Conservation (phyloP, 345 rosid genomes). For the Carallia brachiata region DNA sequence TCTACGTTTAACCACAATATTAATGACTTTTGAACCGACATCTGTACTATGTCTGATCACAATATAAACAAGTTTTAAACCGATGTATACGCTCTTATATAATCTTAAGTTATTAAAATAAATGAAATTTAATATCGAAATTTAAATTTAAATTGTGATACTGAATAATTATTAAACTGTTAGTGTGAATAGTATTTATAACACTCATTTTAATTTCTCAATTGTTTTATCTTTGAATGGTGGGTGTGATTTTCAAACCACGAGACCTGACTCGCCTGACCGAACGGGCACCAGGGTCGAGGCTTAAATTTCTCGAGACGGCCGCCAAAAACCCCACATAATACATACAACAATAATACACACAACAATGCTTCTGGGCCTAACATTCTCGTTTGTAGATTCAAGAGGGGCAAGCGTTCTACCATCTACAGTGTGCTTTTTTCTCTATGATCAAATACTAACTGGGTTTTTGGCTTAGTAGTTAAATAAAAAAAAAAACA, state of each 20-base stretch:
- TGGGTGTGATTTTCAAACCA: not conserved
- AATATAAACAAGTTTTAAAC: too few species aligned
- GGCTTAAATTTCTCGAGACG: conserved; percentile 43
- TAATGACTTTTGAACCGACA: too few species aligned
- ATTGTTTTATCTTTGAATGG: too few species aligned
- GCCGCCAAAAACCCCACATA: conserved; percentile 23
- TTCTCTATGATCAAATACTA: not conserved
- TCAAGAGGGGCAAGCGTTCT: conserved; percentile 7
- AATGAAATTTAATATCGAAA: too few species aligned
- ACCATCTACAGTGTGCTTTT: not conserved
- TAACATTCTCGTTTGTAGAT: conserved; percentile 27
- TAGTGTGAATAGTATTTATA: too few species aligned
- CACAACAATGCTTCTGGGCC: conserved; percentile 15
- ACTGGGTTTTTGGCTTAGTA: not conserved
- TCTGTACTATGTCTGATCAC: too few species aligned
- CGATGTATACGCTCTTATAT: too few species aligned
- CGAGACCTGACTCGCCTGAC: conserved; percentile 9
- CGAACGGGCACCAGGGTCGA: conserved; percentile 32
- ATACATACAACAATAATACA: not conserved
- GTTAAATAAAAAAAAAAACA: conserved; percentile 19
- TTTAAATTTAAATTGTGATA: too few species aligned
- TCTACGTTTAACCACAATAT: too few species aligned
- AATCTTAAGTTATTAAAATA: too few species aligned
- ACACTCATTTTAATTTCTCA: too few species aligned
- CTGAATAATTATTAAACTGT: too few species aligned